These are phyloP conservation scores for Sphenostylis stenocarpa DNA, from an alignment of 306 rosid species.

Conservation along the genomic window DNA sequence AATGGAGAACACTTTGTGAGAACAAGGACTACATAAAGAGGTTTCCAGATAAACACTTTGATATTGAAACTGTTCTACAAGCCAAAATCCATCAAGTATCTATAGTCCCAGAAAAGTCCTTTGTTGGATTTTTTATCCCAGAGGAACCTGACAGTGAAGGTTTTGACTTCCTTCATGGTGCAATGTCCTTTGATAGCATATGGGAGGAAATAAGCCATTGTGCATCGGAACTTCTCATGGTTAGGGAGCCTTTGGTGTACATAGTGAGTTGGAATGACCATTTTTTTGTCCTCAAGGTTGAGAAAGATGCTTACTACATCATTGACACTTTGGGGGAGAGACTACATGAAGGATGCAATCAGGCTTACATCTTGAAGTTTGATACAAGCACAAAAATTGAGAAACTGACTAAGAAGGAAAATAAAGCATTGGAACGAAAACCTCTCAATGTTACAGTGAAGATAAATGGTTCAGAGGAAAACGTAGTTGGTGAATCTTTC, in stretches of 20 bases:
- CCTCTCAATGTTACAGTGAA: slow-evolving; percentile 31
- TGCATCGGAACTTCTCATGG: slow-evolving; percentile 44
- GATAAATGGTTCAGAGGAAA: slow-evolving; percentile 32
- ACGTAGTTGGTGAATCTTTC: slow-evolving; percentile 26
- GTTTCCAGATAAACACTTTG: slow-evolving; percentile 83
- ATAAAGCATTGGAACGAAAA: slow-evolving; percentile 43
- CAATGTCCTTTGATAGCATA: slow-evolving; percentile 76
- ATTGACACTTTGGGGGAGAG: slow-evolving; percentile 84
- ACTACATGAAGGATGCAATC: slow-evolving; percentile 74
- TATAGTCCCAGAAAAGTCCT: slow-evolving; percentile 56
- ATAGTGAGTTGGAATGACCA: slow-evolving; percentile 87
- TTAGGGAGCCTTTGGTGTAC: slow-evolving; percentile 54
- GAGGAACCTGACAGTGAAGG: slow-evolving; percentile 61
- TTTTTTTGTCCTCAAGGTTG: slow-evolving; percentile 76
- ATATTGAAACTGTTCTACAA: slow-evolving; percentile 73
- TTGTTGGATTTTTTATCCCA: slow-evolving; percentile 76
- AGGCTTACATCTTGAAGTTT: slow-evolving; percentile 73
- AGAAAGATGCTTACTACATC: slow-evolving; percentile 67
- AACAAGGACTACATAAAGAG: slow-evolving; percentile 52
- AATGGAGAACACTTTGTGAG: slow-evolving; percentile 76
- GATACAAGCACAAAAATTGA: slow-evolving; percentile 50
- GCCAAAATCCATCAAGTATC: slow-evolving; percentile 66
- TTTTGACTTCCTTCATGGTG: slow-evolving; percentile 66
- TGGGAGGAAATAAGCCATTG: slow-evolving; percentile 79
- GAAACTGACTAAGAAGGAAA: slow-evolving; percentile 40